A percentile compares a stretch with the other conserved stretches of the same genome.
These are phyloP conservation scores for Glycine soja DNA, from an alignment of 306 rosid species.

Conservation along the genomic window DNA sequence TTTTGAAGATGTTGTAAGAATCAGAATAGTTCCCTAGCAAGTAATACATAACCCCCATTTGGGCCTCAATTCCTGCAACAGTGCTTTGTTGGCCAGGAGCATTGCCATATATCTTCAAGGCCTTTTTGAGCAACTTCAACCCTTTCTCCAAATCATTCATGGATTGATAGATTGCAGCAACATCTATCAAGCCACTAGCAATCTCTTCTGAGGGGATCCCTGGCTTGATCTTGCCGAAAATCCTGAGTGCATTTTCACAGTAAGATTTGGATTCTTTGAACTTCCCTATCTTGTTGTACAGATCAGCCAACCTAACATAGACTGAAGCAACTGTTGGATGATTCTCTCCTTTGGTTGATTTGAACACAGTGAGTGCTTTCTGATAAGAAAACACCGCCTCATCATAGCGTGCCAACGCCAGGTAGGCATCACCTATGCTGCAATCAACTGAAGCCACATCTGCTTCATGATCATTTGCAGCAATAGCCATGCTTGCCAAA, in stretches of 20 bases:
- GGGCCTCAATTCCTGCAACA: conserved; percentile 87
- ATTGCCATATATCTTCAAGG: conserved; percentile 65
- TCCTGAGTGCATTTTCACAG: conserved; percentile 77
- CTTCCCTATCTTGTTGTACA: conserved; percentile 80
- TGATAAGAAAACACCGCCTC: conserved; percentile 81
- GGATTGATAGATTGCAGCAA: conserved; percentile 81
- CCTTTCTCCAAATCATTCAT: conserved; percentile 79
- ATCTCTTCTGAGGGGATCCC: conserved; percentile 75
- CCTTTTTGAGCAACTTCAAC: conserved; percentile 80
- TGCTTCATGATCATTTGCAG: conserved; percentile 65
- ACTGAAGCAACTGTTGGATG: conserved; percentile 85
- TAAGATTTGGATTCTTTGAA: conserved; percentile 79
- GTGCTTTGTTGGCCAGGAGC: conserved; percentile 77
- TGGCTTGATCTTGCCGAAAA: conserved; percentile 65
- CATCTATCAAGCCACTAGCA: conserved; percentile 81
- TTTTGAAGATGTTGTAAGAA: conserved; percentile 70
- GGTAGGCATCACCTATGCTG: conserved; percentile 83
- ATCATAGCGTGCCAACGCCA: conserved; percentile 75
- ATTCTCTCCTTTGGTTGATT: conserved; percentile 76
- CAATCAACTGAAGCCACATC: conserved; percentile 80
- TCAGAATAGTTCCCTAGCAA: conserved; percentile 77
- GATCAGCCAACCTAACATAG: conserved; percentile 77
- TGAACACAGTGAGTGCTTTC: conserved; percentile 75
- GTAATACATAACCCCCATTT: conserved; percentile 83
- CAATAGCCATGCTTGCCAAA: conserved; percentile 79